These are phyloP conservation scores for Scedosporium boydii DNA, from an alignment of 2,329 filamentous ascomycete genomes.

Conservation along the genomic window DNA sequence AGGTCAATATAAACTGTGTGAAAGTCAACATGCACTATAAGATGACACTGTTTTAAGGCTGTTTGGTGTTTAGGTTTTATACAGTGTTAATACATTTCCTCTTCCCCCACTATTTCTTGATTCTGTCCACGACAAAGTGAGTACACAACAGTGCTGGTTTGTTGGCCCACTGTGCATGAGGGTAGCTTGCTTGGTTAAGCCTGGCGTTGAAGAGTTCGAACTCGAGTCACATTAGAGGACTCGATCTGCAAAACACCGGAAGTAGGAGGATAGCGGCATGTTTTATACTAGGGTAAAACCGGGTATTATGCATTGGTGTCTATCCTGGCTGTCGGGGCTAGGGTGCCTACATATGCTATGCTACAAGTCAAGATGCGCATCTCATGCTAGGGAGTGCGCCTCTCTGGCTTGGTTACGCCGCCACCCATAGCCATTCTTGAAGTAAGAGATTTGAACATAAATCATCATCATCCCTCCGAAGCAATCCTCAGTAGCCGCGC, in stretches of 20 bases:
- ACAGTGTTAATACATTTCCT: no score
- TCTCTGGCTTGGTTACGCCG: neutral
- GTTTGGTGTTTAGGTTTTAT: no score
- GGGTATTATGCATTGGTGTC: neutral
- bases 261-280: neutral
- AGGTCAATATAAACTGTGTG: neutral
- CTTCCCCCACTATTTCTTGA: no score
- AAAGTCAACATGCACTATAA: neutral
- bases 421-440: neutral
- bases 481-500: slow-evolving; percentile 8
- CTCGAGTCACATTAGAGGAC: neutral
- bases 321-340: neutral
- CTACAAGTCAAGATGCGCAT: neutral
- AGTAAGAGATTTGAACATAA: neutral
- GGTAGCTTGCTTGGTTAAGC: no score
- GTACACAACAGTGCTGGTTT: no score
- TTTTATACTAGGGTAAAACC: neutral
- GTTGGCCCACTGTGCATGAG: no score
- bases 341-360: neutral
- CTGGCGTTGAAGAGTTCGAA: no score
- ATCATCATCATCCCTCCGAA: neutral
- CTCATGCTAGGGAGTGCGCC: neutral
- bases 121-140: no score
- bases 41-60: neutral
- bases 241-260: neutral